Base-by-base conservation (phyloP, 345 rosid species). In the Zanthoxylum bungeanum region DNA sequence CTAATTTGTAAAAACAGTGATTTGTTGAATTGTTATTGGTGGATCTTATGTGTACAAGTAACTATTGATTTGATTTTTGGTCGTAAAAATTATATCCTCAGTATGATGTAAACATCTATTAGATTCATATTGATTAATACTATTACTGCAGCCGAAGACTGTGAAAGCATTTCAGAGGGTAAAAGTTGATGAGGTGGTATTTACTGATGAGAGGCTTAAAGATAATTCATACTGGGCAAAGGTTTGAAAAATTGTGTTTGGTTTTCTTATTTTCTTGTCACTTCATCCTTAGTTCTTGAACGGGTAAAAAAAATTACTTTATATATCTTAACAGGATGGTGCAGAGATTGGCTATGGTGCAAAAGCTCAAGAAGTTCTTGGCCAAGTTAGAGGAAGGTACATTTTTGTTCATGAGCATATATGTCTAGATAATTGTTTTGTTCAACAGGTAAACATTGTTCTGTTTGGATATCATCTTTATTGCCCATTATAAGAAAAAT, bases 381-480 rank as follows among this genome's bases (percentile, higher is more conserved):
- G 96, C 39, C 94, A 88, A 93, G 99, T 96, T 59, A 87, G 81
- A 82, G 99, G 99, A 81, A 95, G 90, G 99, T 96, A 86, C 56
- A 46, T 22, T 46, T 59, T 33, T 30, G 2, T 7, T 3, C 16
- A 11, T 11, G 55, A 24, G 22, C 9, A 0, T 59, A 53, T 60
- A 21, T 19, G 25, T 68, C 34, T 17, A 39, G 24, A 36, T 63
- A 25, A 24, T 28, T 64, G 7, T 65, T 65, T 47, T 47, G n/a
- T n/a, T n/a, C n/a, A n/a, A n/a, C n/a, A 30, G n/a, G 31, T 25
- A 65, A 47, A 65, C 27, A 62, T 47, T 10, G 10, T 9, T 44
- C 69, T 25, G 17, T 46, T 55, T 28, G 55, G 53, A 47, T 9
- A 8, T 19, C 7, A 5, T 11, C 14, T 60, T 4, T 21, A 22